Conservation (phyloP, 192 early-diverging fungal species). For the Podila minutissima region DNA sequence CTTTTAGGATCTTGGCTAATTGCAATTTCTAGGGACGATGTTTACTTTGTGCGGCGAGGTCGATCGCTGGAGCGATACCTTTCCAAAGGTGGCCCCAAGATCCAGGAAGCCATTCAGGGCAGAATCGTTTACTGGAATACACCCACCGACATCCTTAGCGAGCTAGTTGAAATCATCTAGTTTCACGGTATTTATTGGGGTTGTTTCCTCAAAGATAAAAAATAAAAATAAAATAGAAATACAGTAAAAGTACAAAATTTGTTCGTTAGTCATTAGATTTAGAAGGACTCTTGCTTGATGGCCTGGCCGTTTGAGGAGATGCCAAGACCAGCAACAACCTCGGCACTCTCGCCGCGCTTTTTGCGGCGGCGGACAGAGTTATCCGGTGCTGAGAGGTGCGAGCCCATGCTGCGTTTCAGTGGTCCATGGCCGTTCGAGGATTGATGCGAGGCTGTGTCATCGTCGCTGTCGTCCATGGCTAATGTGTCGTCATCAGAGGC, state of each 20-base stretch:
- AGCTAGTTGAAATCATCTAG: not conserved
- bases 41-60: slow-evolving; percentile 29
- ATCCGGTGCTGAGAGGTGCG: slow-evolving; percentile 6
- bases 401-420: slow-evolving; percentile 50
- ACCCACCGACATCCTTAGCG: slow-evolving; percentile 14
- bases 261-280: slow-evolving; percentile 11
- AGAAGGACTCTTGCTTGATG: slow-evolving; percentile 25
- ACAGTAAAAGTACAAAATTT: not conserved
- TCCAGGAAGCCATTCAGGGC: slow-evolving; percentile 7
- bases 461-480: slow-evolving; percentile 39
- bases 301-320: slow-evolving; percentile 20
- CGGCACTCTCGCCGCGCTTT: slow-evolving; percentile 48
- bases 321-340: slow-evolving; percentile 34
- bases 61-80: slow-evolving; percentile 29
- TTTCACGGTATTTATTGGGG: not conserved
- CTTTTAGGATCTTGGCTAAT: not conserved
- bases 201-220: not conserved
- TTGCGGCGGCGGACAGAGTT: slow-evolving; percentile 42
- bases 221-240: not conserved
- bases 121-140: slow-evolving; percentile 29
- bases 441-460: slow-evolving; percentile 7
- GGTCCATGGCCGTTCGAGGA: slow-evolving; percentile 28
- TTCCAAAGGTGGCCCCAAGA: not conserved
- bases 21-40: not conserved
- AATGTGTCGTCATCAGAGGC: slow-evolving; percentile 18